A percentile compares a stretch with the other conserved stretches of the same genome.
These are phyloP conservation scores for Dothideomycetidae sp. DNA, from an alignment of 2,329 filamentous ascomycete genomes.

Conservation along the genomic window DNA sequence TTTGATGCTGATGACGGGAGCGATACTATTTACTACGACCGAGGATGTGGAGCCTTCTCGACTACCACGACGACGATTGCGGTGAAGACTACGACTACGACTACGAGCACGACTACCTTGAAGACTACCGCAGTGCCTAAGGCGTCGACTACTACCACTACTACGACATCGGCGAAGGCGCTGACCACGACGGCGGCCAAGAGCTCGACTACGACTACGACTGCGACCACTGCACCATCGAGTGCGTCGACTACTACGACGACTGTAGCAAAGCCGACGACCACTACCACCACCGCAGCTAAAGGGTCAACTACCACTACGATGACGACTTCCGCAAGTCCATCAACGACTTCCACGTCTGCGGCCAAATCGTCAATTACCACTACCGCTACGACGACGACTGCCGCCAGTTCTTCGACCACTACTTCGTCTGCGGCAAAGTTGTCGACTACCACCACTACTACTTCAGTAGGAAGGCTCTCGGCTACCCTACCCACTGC, in stretches of 20 bases:
- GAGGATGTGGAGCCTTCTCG: neutral
- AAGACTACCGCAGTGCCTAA: neutral
- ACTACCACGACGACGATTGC: neutral
- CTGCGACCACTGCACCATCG: too few relatives aligned
- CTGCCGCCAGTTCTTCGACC: too few relatives aligned
- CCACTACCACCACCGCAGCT: neutral
- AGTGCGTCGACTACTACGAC: neutral
- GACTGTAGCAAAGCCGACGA: neutral
- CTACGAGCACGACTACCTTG: neutral
- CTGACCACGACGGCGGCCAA: neutral
- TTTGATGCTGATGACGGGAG: constrained; percentile 6
- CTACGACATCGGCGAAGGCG: neutral
- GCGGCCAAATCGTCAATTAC: too few relatives aligned
- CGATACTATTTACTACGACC: constrained; percentile 6
- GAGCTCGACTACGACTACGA: neutral
- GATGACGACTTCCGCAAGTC: neutral
- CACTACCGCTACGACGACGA: too few relatives aligned
- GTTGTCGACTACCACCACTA: too few relatives aligned
- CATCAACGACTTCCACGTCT: constrained; percentile 1
- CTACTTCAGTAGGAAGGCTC: too few relatives aligned
- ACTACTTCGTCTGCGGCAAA: too few relatives aligned
- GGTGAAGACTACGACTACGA: neutral
- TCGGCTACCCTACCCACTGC: too few relatives aligned
- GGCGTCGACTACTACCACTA: neutral
- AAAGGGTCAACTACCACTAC: neutral